A percentile compares a stretch with the other conserved stretches of the same genome.
Evolutionary conservation across 371 early-diverging fungal species (phyloP).

Genomic region (Mortierella sp.): DNA sequence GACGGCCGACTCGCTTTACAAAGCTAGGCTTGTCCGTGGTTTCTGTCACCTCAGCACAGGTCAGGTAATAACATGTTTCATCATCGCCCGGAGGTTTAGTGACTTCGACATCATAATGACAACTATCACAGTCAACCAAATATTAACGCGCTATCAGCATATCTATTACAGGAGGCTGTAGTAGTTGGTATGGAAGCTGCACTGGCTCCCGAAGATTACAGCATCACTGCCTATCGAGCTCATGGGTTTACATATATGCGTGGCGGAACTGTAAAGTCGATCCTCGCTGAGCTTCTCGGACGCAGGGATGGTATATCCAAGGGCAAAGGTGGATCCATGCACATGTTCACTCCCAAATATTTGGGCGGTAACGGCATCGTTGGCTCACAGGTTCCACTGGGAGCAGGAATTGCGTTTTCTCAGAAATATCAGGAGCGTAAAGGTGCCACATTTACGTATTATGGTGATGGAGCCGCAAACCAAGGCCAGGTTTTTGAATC

Average conservation of each 20-base stretch:
- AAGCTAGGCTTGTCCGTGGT: slow-evolving; percentile 96
- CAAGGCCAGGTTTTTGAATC: slow-evolving; percentile 99
- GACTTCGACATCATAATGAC: slow-evolving; percentile 2
- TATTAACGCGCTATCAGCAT: not conserved
- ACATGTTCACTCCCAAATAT: slow-evolving; percentile 97
- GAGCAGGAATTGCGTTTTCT: slow-evolving; percentile 97
- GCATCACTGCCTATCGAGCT: slow-evolving; percentile 99
- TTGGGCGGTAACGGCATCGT: slow-evolving; percentile 99
- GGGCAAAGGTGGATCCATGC: slow-evolving; percentile 99
- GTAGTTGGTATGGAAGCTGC: slow-evolving; percentile 95
- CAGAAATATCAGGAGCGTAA: slow-evolving; percentile 90
- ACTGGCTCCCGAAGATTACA: slow-evolving; percentile 86
- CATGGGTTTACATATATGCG: slow-evolving; percentile 97
- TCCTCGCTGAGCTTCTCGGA: slow-evolving; percentile 92
- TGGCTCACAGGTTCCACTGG: slow-evolving; percentile 99
- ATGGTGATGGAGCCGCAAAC: slow-evolving; percentile 99
- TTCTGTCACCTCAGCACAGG: slow-evolving; percentile 99
- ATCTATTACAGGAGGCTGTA: slow-evolving; percentile 87
- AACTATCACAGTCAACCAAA: not conserved
- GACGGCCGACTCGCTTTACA: slow-evolving; percentile 95
- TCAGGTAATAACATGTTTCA: slow-evolving; percentile 71
- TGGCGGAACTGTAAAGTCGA: slow-evolving; percentile 80
- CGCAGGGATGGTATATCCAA: slow-evolving; percentile 90
- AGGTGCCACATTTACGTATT: slow-evolving; percentile 91
- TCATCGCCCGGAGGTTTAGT: not conserved